These are phyloP conservation scores for Clathrospora elynae DNA, from an alignment of 2,329 filamentous ascomycete genomes.

Conservation along the genomic window DNA sequence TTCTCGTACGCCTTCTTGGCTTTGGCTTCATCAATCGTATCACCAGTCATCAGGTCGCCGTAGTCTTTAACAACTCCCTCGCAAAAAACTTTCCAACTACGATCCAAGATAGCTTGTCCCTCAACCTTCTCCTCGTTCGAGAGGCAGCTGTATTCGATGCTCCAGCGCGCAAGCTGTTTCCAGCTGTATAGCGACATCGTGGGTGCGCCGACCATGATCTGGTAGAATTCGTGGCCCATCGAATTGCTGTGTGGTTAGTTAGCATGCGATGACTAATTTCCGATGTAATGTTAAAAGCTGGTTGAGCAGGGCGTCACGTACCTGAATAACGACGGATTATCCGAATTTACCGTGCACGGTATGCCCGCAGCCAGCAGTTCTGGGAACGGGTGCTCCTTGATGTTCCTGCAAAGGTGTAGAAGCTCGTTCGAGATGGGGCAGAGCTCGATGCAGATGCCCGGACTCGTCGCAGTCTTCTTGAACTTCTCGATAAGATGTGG, in stretches of 20 bases:
- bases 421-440: constrained; percentile 81
- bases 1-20: too few relatives aligned
- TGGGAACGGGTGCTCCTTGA: constrained; percentile 70
- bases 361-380: constrained; percentile 72
- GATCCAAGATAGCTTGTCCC: constrained; percentile 56
- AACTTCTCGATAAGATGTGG: constrained; percentile 67
- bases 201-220: constrained; percentile 70
- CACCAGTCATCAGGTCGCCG: too few relatives aligned
- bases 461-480: constrained; percentile 39
- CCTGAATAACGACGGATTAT: constrained; percentile 76
- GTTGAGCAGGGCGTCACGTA: constrained; percentile 34
- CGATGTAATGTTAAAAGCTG: constrained; percentile 5
- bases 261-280: background rate
- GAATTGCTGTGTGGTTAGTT: constrained; percentile 60
- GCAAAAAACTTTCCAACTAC: constrained; percentile 65
- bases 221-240: constrained; percentile 77
- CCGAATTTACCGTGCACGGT: constrained; percentile 74
- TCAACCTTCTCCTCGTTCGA: constrained; percentile 45
- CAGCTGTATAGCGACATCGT: constrained; percentile 72
- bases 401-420: constrained; percentile 68
- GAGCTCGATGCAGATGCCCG: constrained; percentile 69
- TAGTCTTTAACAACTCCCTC: constrained; percentile 55
- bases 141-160: constrained; percentile 53
- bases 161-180: constrained; percentile 64
- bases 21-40: too few relatives aligned